phyloP scores from a whole-genome alignment of 139 green algal species.

The Chlorella vulgaris region DNA sequence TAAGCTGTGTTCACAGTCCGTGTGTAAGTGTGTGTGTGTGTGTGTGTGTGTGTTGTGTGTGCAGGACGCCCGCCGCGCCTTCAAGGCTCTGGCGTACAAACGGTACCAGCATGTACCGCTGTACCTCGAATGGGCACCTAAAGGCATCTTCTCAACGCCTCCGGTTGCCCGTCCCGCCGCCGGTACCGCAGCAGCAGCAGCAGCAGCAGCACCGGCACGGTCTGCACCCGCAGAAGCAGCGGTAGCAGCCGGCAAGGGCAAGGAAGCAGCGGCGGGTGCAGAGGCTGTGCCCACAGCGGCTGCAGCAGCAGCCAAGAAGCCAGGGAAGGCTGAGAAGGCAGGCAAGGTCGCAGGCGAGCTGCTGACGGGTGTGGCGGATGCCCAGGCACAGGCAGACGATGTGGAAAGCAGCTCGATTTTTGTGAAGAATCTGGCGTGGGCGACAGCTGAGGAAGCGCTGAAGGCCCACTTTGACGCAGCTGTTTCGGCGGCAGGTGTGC shows the following conservation, averaged over 20 bases:
- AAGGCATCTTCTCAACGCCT: conserved; percentile 72
- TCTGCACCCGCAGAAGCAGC: not conserved
- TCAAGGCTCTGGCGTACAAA: conserved; percentile 93
- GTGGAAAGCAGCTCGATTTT: conserved; percentile 70
- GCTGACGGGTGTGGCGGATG: conserved; percentile 30
- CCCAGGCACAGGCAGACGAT: conserved; percentile 36
- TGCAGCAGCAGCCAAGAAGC: conserved; percentile 7
- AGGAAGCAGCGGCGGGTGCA: not conserved
- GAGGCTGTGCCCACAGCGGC: not conserved
- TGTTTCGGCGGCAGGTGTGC: conserved; percentile 54
- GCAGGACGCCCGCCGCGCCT: conserved; percentile 65
- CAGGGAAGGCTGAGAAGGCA: no score
- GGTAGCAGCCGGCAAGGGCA: conserved; percentile 2
- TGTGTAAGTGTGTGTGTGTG: no score
- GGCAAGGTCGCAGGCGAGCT: not conserved
- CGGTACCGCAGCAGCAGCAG: not conserved
- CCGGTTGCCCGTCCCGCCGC: conserved; percentile 21
- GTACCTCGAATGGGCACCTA: conserved; percentile 98
- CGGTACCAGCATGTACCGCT: conserved; percentile 93
- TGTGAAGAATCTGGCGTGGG: conserved; percentile 97
- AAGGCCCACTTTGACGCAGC: conserved; percentile 76
- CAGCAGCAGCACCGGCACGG: conserved; percentile 18
- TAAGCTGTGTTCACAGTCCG: no score
- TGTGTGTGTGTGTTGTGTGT: not conserved
- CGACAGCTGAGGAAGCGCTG: conserved; percentile 74